phyloP scores from a whole-genome alignment of 352 stramenopile genomes.

The Phytophthora hibernalis region DNA sequence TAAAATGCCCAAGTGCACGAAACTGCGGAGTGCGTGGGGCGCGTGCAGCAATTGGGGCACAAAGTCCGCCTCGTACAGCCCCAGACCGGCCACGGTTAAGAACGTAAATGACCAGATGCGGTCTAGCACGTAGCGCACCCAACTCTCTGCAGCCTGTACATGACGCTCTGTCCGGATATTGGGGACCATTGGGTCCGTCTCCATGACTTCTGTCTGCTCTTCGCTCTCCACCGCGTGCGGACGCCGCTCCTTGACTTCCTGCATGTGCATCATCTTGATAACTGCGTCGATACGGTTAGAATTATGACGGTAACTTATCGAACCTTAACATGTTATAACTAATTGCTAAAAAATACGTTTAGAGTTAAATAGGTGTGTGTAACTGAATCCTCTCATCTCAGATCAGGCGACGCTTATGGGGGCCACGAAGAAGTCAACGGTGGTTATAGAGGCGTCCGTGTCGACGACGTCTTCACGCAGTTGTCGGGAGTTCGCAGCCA shows the following conservation, averaged over 20 bases:
- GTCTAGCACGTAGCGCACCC: constrained; percentile 56
- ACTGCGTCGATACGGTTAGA: too few species aligned
- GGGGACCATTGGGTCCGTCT: constrained; percentile 54
- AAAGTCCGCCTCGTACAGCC: constrained; percentile 69
- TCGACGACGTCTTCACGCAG: constrained; percentile 7
- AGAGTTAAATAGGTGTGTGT: too few species aligned
- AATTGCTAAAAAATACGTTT: too few species aligned
- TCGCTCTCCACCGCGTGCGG: constrained; percentile 18
- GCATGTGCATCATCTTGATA: constrained; percentile 62
- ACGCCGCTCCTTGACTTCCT: constrained; percentile 60
- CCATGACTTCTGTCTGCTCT: constrained; percentile 18
- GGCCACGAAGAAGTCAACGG: constrained; percentile 5
- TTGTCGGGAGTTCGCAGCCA: constrained; percentile 41
- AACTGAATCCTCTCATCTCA: background rate
- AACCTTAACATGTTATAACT: background rate
- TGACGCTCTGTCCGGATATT: constrained; percentile 8
- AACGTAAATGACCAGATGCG: constrained; percentile 67
- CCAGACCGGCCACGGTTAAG: constrained; percentile 55
- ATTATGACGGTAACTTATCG: too few species aligned
- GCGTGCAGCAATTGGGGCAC: constrained; percentile 65
- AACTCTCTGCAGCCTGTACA: constrained; percentile 32
- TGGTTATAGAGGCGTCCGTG: constrained; percentile 6
- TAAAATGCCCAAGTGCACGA: constrained; percentile 62
- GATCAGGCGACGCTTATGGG: background rate
- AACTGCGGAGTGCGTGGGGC: constrained; percentile 51